These are phyloP conservation scores for Stevia rebaudiana DNA, from an alignment of 140 eudicot species.

Conservation along the genomic window DNA sequence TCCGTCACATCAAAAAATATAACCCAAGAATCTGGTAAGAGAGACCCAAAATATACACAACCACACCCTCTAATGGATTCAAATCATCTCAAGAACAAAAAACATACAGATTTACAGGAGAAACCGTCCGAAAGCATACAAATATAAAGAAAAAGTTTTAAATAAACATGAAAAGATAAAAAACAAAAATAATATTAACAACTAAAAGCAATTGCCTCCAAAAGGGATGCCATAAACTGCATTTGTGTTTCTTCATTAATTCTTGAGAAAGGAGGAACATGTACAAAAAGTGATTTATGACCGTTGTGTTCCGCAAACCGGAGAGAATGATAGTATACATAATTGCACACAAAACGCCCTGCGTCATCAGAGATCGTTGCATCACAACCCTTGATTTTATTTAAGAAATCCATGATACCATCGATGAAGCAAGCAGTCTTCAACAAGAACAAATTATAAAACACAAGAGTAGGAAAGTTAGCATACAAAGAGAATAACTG, in stretches of 20 bases:
- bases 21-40: neutral
- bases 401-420: constrained; percentile 33
- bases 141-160: neutral
- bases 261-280: constrained; percentile 58
- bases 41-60: neutral
- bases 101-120: constrained; percentile 16
- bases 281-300: constrained; percentile 65
- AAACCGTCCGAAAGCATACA: neutral
- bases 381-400: constrained; percentile 34
- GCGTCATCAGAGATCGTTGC: constrained; percentile 47
- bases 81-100: constrained; percentile 11
- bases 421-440: constrained; percentile 44
- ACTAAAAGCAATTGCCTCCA: constrained; percentile 53
- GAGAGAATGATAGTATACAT: constrained; percentile 73
- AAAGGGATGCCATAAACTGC: constrained; percentile 40
- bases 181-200: constrained; percentile 41
- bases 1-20: too few species aligned
- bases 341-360: constrained; percentile 72
- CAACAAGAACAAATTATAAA: constrained; percentile 3
- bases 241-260: constrained; percentile 57
- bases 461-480: neutral
- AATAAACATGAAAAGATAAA: constrained; percentile 13
- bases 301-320: constrained; percentile 61
- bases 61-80: neutral
- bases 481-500: neutral